Evolutionary conservation across 106 monocot genomes (phyloP).

Genomic region (Platanthera zijinensis): DNA sequence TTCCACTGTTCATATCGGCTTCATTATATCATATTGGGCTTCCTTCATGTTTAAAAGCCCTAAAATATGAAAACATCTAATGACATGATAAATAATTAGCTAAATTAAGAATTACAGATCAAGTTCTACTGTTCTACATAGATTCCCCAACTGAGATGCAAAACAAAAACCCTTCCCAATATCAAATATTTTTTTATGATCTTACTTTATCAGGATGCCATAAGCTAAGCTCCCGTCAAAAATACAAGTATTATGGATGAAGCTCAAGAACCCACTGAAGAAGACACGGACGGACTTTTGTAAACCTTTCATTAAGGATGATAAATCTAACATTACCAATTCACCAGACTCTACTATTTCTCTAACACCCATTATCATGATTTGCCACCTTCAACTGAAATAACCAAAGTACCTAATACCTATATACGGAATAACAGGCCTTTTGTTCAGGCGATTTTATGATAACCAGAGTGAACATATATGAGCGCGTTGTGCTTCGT

Average conservation of each 20-base stretch:
- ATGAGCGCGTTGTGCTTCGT: too few relatives aligned
- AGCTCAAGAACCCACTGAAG: not conserved
- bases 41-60: not conserved
- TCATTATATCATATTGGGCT: not conserved
- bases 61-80: not conserved
- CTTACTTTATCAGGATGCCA: not conserved
- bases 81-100: not conserved
- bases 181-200: not conserved
- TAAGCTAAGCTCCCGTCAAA: not conserved
- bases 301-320: not conserved
- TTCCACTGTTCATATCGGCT: not conserved
- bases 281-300: not conserved
- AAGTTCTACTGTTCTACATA: not conserved
- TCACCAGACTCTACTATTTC: not conserved
- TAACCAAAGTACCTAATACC: not conserved
- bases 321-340: not conserved
- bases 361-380: not conserved
- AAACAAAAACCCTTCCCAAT: not conserved
- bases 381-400: not conserved
- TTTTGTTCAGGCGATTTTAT: too few relatives aligned
- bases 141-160: not conserved
- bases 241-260: not conserved
- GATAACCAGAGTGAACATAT: too few relatives aligned
- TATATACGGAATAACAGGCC: too few relatives aligned
- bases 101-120: not conserved